Evolutionary conservation across 2,329 filamentous ascomycete genomes (phyloP), one percentile per base, ranked within the genome.

Genomic region (Aspergillus spinulosporus): DNA sequence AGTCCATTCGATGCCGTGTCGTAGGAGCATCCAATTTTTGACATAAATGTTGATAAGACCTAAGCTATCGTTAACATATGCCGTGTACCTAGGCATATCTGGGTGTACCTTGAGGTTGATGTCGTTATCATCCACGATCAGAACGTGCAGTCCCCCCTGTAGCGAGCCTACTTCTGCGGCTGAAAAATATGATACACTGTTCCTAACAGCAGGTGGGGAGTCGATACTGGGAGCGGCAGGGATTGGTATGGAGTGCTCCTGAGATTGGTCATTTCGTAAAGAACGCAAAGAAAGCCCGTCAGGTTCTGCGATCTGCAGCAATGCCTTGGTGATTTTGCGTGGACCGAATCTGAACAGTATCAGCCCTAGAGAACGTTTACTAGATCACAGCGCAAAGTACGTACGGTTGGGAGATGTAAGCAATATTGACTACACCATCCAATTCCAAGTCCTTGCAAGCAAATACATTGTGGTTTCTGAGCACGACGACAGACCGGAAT

Each of bases 91-190:
- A 40, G 21, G 28, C n/a, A n/a, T 11, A 8, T 12, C 4, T 0
- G n/a, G 1, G 40, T 56, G 32, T 37, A 69, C 67, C 60, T 69
- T 69, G 1, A 76, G 60, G 34, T 77, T 76, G 50, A 77, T 75
- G 3, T 72, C 67, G 51, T 77, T 76, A 55, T 76, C 75, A 52
- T 77, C 75, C 1, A 77, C 75, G 9, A 77, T 64, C 5, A 77
- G 62, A 11, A 76, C 64, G 55, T 66, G 66, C 21, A 62, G 56
- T 14, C 46, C 56, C 1, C 45, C 50, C 12, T 37, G 5, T 3
- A 21, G 28, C 21, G 14, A 55, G 31, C 4, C 48, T 1, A 56
- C 46, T 36, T 37, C 36, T 5, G 52, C 39, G 11, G 47, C 50
- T 6, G 11, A 45, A 15, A 51, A 60, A 8, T 64, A 56, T 14